Percentiles rank a stretch among this genome's conserved stretches.
Evolutionary conservation across 139 green algal genomes (phyloP).

Genomic region (Chlamydomonas eustigma): DNA sequence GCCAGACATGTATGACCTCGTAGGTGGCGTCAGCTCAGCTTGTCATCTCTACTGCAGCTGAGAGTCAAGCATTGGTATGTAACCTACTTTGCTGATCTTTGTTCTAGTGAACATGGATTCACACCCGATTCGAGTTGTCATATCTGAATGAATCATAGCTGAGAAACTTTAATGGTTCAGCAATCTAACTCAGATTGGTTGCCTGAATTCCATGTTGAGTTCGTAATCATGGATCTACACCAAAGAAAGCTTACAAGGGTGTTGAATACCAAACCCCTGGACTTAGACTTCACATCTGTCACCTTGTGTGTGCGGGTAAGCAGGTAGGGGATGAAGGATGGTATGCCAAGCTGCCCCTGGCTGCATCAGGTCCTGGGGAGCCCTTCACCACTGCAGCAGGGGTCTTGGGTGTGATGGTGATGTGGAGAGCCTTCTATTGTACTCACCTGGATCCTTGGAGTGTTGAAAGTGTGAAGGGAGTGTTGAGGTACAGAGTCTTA

Average conservation of each 20-base stretch:
- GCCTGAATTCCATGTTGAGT: neutral
- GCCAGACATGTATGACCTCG: neutral
- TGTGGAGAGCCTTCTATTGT: constrained; percentile 3
- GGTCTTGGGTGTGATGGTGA: neutral
- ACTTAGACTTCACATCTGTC: too few species aligned
- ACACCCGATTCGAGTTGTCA: too few species aligned
- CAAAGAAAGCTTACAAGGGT: too few species aligned
- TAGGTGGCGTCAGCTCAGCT: constrained; percentile 1
- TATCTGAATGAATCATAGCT: too few species aligned
- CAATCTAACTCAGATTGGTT: neutral
- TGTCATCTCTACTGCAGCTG: neutral
- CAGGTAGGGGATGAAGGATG: constrained; percentile 2
- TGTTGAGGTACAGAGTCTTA: too few species aligned
- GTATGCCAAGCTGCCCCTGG: neutral
- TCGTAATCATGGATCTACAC: neutral
- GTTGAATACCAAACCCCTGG: too few species aligned
- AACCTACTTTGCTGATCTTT: too few species aligned
- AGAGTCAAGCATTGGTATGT: neutral
- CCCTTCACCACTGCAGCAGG: constrained; percentile 4
- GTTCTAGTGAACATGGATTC: too few species aligned
- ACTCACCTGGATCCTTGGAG: constrained; percentile 26
- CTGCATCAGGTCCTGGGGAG: neutral
- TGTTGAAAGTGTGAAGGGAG: too few species aligned
- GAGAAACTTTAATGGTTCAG: too few species aligned
- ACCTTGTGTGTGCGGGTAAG: too few species aligned